These are phyloP conservation scores for Paramecium pentaurelia DNA, from an alignment of 73 alveolate species.

Conservation along the genomic window DNA sequence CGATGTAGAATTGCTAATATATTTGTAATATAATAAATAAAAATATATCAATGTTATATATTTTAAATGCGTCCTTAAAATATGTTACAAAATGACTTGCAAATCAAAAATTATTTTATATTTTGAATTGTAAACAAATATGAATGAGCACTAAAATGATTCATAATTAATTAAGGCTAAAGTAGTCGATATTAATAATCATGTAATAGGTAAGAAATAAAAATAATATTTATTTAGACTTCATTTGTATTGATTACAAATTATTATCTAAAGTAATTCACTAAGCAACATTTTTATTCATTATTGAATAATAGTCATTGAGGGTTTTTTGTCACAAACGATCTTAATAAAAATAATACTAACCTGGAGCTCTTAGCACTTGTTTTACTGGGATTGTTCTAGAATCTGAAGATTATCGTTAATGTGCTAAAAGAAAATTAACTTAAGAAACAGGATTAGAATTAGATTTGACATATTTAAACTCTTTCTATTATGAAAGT, in stretches of 20 bases:
- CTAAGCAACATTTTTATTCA: not conserved
- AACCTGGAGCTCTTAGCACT: not conserved
- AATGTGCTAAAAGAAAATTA: slow-evolving; percentile 9
- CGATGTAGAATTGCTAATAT: not conserved
- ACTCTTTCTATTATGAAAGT: not conserved
- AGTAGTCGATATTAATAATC: not conserved
- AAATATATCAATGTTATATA: not conserved
- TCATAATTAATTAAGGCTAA: not conserved
- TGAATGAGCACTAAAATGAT: not conserved
- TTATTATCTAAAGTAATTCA: not conserved
- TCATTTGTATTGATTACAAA: not conserved
- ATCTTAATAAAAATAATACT: not conserved
- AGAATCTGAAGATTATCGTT: not conserved
- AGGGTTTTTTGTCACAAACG: not conserved
- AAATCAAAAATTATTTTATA: not conserved
- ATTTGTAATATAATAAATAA: not conserved
- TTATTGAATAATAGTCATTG: not conserved
- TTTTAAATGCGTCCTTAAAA: not conserved
- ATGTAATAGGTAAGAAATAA: not conserved
- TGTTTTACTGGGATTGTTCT: slow-evolving; percentile 3
- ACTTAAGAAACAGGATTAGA: slow-evolving; percentile 5
- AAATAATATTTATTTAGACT: not conserved
- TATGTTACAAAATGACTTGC: not conserved
- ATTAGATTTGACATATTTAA: not conserved
- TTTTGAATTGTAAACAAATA: not conserved